Evolutionary conservation across 164 flowering plant genomes (phyloP), one percentile per base, ranked within the genome.

Genomic region (Umbilicus rupestris): DNA sequence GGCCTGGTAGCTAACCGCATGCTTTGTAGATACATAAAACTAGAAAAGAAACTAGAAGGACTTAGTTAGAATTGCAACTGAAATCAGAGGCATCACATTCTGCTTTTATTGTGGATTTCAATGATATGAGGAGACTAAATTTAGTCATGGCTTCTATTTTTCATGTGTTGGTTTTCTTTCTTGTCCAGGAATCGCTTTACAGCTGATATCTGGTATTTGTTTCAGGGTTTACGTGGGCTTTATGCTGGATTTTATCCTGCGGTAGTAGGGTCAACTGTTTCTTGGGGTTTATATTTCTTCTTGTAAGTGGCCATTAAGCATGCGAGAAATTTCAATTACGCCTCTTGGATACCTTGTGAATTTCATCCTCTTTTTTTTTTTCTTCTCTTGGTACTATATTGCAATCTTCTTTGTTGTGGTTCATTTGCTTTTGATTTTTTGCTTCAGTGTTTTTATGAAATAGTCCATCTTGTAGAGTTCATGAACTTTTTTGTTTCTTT

Each of bases 211-310:
- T 1, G 28, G 14, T 57, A 20, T 66, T 26, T 65, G 3, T 71
- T 75, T 71, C 84, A 92, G 98, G 96, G 96, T n/a, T 69, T 90
- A 67, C 81, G 84, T 77, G 98, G 97, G 68, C 84, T 93, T 45
- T 93, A 93, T 80, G 95, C 95, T 14, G 96, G 98, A 39, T 89
- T 90, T 62, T 73, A 58, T 73, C 98, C 98, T 66, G 90, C 97
- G 1, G 94, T 93, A 71, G 76, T 90, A 62, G 98, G 98, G 44
- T 93, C 98, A 47, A 82, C 93, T 69, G 37, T 92, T 74, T 92
- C 97, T 14, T 92, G 96, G 96, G 91, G 92, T 45, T 74, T 92
- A 62, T 92, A 89, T 72, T 92, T 91, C 79, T 89, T 85, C 83
- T 89, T 92, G 96, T 89, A 79, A 87, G 95, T 80, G 26, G 26